Evolutionary conservation across 2,329 filamentous ascomycete genomes (phyloP), one percentile per base, ranked within the genome.

Genomic region (Orbilia blumenaviensis): DNA sequence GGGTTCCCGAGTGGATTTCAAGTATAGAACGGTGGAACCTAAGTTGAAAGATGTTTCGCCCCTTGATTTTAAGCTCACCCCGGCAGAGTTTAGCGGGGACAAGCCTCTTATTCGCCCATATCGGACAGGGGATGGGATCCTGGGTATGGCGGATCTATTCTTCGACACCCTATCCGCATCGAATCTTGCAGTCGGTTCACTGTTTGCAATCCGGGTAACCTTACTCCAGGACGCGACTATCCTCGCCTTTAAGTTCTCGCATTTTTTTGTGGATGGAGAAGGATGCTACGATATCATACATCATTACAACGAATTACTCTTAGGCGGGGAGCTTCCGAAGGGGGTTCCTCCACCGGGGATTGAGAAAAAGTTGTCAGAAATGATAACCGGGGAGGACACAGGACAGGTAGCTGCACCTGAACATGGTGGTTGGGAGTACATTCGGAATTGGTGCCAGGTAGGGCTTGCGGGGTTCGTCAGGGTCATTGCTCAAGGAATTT

Each of bases 211-310:
- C 10, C 68, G 68, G 12, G 68, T 62, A 0, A 73, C 68, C 0
- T 21, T 66, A 7, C 52, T 73, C 10, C 14, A 66, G n/a, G 68
- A 73, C 36, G 68, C 68, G 5, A 73, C 68, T 2, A 54, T 73
- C 10, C 7, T 73, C 29, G 50, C 61, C 6, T 73, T 73, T 18
- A 73, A 73, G 32, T 73, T 73, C 42, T 42, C 68, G 0, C 68
- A 73, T 25, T 73, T 73, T 23, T 66, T 73, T 18, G 32, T 66
- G 6, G 68, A 73, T 10, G 68, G 68, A 10, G 21, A 73, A 32
- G 68, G 61, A 3, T 66, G 52, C 8, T 73, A 66, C 12, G 61
- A 66, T 21, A 62, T 73, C 8, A 44, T 73, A 7, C n/a, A 42
- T 10, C 52, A 54, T 7, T 73, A 66, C 32, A 61, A 52, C 16